Conservation (phyloP, 108 stramenopile genomes). For the Skeletonema grethae region DNA sequence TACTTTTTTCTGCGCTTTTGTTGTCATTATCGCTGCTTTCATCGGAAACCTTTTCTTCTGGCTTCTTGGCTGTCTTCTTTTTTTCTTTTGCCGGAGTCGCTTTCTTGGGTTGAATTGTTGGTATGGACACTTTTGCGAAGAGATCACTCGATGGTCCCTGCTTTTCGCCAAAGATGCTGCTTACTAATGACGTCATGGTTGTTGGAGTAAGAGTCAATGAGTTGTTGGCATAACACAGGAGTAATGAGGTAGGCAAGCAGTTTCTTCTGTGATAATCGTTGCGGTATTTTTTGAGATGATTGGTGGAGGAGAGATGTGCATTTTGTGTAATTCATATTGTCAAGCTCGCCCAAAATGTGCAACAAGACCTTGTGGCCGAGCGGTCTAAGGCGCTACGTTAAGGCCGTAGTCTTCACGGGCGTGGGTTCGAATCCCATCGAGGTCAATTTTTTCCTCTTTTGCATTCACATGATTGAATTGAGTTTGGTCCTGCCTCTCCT, state of each 20-base stretch:
- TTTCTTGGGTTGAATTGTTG: constrained; percentile 4
- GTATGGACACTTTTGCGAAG: constrained; percentile 6
- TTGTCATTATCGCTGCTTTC: neutral
- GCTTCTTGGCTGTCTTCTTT: neutral
- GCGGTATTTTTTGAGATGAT: neutral
- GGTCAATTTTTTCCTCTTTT: constrained; percentile 55
- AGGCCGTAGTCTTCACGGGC: constrained; percentile 92
- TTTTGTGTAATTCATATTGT: neutral
- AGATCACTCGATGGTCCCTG: neutral
- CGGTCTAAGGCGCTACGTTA: constrained; percentile 94
- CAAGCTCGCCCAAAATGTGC: neutral
- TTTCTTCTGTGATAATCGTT: too few relatives aligned
- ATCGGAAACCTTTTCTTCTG: neutral
- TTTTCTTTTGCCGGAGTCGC: constrained; percentile 1
- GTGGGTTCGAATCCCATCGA: constrained; percentile 82
- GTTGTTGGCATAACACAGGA: too few relatives aligned
- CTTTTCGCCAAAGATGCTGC: constrained; percentile 31
- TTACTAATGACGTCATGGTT: constrained; percentile 20
- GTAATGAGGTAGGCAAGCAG: too few relatives aligned
- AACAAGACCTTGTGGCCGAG: constrained; percentile 57
- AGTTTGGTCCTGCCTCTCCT: too few relatives aligned
- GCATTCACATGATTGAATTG: too few relatives aligned
- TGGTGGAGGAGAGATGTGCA: neutral
- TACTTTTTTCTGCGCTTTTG: neutral
- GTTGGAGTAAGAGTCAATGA: neutral